Base-by-base conservation (phyloP, 768 basidiomycete genomes). In the Glaciozyma martinii region DNA sequence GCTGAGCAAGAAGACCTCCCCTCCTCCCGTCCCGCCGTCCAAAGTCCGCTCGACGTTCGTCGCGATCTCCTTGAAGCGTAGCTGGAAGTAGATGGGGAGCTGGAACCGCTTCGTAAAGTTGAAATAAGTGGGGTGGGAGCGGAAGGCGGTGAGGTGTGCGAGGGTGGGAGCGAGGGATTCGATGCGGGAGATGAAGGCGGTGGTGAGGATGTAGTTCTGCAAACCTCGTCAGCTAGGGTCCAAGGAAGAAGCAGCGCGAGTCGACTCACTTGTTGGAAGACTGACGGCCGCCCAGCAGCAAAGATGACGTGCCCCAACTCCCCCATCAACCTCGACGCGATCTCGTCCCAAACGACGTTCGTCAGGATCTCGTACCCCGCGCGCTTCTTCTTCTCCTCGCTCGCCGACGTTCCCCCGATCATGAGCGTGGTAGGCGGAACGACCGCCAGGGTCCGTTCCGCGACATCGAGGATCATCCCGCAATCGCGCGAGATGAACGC, bases 21-120 rank as follows among this genome's bases (percentile, higher is more conserved):
- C 65, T 6, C 56, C 47, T 29, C 55, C 63, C 29, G 29, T 13
- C 3, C 30, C 76, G 21, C 55, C 56, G 15, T 66, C 60, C 32
- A 98, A 77, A 3, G 78, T 76, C 18, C 86, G 85, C 77, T 99
- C 95, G 21, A 95, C 77, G 57, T 79, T 80, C 1, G 81, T 78
- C 0, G 92, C 84, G 59, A 94, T 88, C 73, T 95, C 94, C 77
- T 95, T 95, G 90, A 93, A 94, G 52, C 94, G 83, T 66, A 99
- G 79, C 73, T 99, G 95, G 76, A 94, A 98, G 75, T 98, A 98
- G 13, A 98, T 88, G 2, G 90, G 89, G 4, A 99, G 81, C 74
- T 98, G 95, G 93, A 95, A 99, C 43, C 91, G 82, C 66, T 83
- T 81, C 73, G 87, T 84, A 74, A 98, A 95, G 2, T 84, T 76